Percentiles rank a stretch among this genome's conserved stretches.
Conservation (phyloP, 768 basidiomycete genomes). For the Lepiota brunneoincarnata region DNA sequence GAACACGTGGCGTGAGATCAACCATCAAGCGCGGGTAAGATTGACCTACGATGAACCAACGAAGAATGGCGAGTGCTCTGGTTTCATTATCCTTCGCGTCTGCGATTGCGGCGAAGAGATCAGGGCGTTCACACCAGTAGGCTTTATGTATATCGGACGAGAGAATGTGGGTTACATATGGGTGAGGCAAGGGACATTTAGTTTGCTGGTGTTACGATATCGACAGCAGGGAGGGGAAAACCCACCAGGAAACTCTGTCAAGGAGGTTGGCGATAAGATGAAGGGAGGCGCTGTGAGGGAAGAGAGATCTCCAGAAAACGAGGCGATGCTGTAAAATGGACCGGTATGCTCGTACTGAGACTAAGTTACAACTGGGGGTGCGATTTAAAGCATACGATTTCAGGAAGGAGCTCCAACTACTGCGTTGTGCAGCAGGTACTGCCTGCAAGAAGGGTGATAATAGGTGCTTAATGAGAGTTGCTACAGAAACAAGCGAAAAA, state of each 20-base stretch:
- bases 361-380: background rate
- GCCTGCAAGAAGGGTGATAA: slow-evolving; percentile 36
- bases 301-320: slow-evolving; percentile 85
- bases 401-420: slow-evolving; percentile 88
- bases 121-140: slow-evolving; percentile 96
- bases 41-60: slow-evolving; percentile 89
- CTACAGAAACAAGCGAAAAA: background rate
- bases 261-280: slow-evolving; percentile 86
- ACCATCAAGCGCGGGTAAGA: background rate
- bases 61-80: slow-evolving; percentile 69
- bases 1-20: slow-evolving; percentile 1
- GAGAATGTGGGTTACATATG: background rate
- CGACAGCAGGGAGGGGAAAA: slow-evolving; percentile 10
- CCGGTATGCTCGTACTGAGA: slow-evolving; percentile 5
- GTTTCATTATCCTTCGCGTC: slow-evolving; percentile 73
- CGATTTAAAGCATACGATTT: slow-evolving; percentile 64
- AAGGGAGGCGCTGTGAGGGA: slow-evolving; percentile 85
- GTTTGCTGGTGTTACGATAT: background rate
- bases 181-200: slow-evolving; percentile 6
- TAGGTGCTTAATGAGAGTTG: background rate
- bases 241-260: slow-evolving; percentile 89
- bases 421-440: slow-evolving; percentile 79
- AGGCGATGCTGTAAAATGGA: slow-evolving; percentile 58
- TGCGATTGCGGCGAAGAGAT: slow-evolving; percentile 83
- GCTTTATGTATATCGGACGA: slow-evolving; percentile 41